Conservation (phyloP, 1,284 basidiomycete species). For the Trichosporon sp. region DNA sequence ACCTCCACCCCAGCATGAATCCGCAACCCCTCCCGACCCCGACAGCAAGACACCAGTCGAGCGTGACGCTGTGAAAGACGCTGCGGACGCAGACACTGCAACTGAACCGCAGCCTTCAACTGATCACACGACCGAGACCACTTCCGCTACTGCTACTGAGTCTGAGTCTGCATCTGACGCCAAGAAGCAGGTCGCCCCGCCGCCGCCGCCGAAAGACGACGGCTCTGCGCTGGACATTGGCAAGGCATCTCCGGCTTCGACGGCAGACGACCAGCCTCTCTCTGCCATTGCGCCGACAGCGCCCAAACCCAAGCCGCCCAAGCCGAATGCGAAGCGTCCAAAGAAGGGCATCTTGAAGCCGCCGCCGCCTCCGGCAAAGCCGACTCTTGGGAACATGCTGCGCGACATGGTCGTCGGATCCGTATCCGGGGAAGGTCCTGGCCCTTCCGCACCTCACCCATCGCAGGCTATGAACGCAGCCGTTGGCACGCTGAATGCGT, state of each 20-base stretch:
- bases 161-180: neutral
- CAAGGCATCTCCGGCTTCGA: neutral
- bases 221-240: neutral
- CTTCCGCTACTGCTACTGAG: neutral
- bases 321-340: slow-evolving; percentile 29
- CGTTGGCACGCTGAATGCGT: slow-evolving; percentile 42
- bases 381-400: slow-evolving; percentile 51
- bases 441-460: slow-evolving; percentile 20
- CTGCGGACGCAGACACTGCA: slow-evolving; percentile 3
- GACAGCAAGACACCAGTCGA: neutral
- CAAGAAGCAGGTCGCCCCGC: neutral
- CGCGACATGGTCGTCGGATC: slow-evolving; percentile 49
- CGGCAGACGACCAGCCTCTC: neutral
- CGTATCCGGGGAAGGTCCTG: slow-evolving; percentile 41
- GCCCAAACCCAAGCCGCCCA: slow-evolving; percentile 9
- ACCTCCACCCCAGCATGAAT: slow-evolving; percentile 6
- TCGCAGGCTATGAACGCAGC: slow-evolving; percentile 32
- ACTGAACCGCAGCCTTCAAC: neutral
- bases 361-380: slow-evolving; percentile 54
- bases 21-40: neutral
- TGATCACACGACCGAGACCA: neutral
- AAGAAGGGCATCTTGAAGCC: slow-evolving; percentile 56
- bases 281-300: neutral
- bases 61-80: neutral
- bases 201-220: slow-evolving; percentile 14